Evolutionary conservation across 2,329 filamentous ascomycete species (phyloP).

Genomic region (Aspergillus niger): DNA sequence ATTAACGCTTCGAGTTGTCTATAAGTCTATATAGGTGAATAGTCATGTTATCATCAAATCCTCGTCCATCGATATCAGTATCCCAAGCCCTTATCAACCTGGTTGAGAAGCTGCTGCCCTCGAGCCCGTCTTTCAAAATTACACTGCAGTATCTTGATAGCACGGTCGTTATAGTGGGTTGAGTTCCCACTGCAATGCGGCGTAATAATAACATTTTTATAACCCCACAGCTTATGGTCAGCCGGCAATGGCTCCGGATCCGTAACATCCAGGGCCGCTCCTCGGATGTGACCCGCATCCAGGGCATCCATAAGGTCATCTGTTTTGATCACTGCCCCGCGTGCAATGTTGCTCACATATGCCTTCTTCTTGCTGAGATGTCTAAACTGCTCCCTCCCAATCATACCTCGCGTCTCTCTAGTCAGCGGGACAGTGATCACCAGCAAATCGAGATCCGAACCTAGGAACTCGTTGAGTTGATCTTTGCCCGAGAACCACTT

Average conservation of each 20-base stretch:
- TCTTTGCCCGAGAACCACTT: constrained; percentile 3
- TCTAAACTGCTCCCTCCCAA: constrained; percentile 5
- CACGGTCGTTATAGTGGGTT: constrained; percentile 4
- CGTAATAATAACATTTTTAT: constrained; percentile 9
- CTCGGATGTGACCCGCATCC: not conserved
- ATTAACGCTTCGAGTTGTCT: no score
- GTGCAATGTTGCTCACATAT: constrained; percentile 3
- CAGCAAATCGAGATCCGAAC: constrained; percentile 6
- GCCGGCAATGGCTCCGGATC: constrained; percentile 3
- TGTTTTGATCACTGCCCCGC: not conserved
- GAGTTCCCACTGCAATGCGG: constrained; percentile 7
- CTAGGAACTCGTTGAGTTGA: constrained; percentile 6
- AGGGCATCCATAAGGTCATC: constrained; percentile 5
- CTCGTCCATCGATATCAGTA: not conserved
- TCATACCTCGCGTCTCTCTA: not conserved
- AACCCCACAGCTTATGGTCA: not conserved
- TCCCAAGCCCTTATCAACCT: not conserved
- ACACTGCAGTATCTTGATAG: not conserved
- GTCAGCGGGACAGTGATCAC: constrained; percentile 5
- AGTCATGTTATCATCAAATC: not conserved
- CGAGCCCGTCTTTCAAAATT: not conserved
- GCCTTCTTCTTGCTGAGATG: constrained; percentile 3
- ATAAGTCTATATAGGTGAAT: no score
- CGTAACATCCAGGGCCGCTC: constrained; percentile 1
- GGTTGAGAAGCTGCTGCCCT: not conserved